A percentile compares a stretch with the other conserved stretches of the same genome.
phyloP scores from a whole-genome alignment of 2,329 filamentous ascomycete species.

The Sordariomycetes sp. region DNA sequence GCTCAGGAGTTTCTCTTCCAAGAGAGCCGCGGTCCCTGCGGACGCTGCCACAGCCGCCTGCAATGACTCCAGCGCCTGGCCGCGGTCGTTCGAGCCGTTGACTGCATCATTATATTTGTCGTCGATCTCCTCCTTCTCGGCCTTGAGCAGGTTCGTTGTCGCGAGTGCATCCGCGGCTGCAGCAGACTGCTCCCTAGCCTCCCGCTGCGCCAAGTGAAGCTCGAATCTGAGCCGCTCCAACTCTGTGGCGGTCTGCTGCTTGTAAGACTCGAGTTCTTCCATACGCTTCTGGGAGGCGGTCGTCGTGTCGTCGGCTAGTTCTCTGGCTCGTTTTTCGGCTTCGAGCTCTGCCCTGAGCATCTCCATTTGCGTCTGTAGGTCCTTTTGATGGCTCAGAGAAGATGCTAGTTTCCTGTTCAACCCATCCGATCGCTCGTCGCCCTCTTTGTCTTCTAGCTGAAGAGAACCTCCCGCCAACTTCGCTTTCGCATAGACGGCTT shows the following conservation, averaged over 20 bases:
- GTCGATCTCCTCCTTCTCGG: slow-evolving; percentile 76
- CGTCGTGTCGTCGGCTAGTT: slow-evolving; percentile 80
- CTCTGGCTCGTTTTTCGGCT: slow-evolving; percentile 69
- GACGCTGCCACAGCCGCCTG: slow-evolving; percentile 71
- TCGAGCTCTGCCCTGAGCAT: slow-evolving; percentile 60
- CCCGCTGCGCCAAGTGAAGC: slow-evolving; percentile 67
- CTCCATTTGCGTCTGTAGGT: slow-evolving; percentile 70
- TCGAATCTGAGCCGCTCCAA: slow-evolving; percentile 78
- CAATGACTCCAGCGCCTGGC: slow-evolving; percentile 61
- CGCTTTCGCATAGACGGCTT: slow-evolving; percentile 90
- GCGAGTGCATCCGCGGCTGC: slow-evolving; percentile 66
- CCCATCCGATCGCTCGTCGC: slow-evolving; percentile 52
- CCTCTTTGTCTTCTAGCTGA: slow-evolving; percentile 51
- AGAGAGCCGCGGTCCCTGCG: slow-evolving; percentile 59
- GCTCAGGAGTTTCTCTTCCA: slow-evolving; percentile 76
- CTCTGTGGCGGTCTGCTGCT: slow-evolving; percentile 75
- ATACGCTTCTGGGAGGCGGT: slow-evolving; percentile 75
- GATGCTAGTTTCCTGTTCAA: slow-evolving; percentile 75
- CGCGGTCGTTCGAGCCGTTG: slow-evolving; percentile 58
- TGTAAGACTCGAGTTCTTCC: slow-evolving; percentile 71
- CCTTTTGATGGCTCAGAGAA: slow-evolving; percentile 66
- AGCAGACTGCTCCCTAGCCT: slow-evolving; percentile 73
- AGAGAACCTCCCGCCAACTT: slow-evolving; percentile 68
- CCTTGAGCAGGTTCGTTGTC: slow-evolving; percentile 60
- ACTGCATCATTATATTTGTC: slow-evolving; percentile 57